Evolutionary conservation across 768 basidiomycete species (phyloP).

Genomic region (Trametes maxima): DNA sequence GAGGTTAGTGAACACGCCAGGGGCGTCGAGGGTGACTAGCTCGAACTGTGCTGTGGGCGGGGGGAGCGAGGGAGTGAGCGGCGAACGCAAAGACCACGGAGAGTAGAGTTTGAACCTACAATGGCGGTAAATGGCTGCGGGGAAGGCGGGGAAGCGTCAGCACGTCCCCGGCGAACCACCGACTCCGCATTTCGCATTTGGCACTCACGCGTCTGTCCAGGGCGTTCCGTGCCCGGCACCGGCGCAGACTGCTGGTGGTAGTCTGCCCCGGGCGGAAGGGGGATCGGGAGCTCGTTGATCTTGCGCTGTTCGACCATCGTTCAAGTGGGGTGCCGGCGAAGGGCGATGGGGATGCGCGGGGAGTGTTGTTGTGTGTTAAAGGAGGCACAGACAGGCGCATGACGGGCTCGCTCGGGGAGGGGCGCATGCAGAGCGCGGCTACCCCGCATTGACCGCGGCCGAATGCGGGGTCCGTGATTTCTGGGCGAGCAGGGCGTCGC

Average conservation of each 20-base stretch:
- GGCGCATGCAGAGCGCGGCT: too few species aligned
- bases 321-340: background rate
- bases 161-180: background rate
- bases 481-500: too few species aligned
- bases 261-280: slow-evolving; percentile 44
- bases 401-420: too few species aligned
- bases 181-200: background rate
- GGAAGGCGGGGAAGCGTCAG: background rate
- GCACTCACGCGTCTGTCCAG: slow-evolving; percentile 75
- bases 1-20: slow-evolving; percentile 54
- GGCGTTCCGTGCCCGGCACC: slow-evolving; percentile 77
- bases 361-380: too few species aligned
- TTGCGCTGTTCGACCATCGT: slow-evolving; percentile 4
- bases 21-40: slow-evolving; percentile 49
- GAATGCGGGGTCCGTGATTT: too few species aligned
- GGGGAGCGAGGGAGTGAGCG: background rate
- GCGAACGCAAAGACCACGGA: background rate
- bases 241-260: slow-evolving; percentile 62
- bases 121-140: slow-evolving; percentile 14
- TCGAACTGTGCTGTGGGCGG: slow-evolving; percentile 4
- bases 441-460: too few species aligned
- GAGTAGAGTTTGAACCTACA: background rate
- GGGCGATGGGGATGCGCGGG: background rate
- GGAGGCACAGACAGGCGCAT: too few species aligned
- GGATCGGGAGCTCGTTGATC: slow-evolving; percentile 23